Base-by-base conservation (phyloP, 2,329 filamentous ascomycete genomes). In the Xylariomycetidae sp. region DNA sequence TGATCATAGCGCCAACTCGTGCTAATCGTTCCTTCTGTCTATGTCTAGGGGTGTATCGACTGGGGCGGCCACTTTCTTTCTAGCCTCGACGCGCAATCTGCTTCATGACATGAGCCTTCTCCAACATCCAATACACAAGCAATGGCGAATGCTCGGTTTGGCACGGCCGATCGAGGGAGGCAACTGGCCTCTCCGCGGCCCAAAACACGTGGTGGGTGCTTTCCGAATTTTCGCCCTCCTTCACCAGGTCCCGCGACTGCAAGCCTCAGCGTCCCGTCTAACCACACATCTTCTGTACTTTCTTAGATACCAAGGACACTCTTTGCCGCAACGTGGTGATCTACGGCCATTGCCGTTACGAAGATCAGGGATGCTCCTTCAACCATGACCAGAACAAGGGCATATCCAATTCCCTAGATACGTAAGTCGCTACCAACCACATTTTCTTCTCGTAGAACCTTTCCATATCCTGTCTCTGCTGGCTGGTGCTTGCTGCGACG, bases 311-410 rank as follows among this genome's bases (percentile, higher is more conserved):
- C 59, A 94, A 90, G 64, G 88, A 94, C 58, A 94, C 87, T 6
- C 74, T 90, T 37, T 96, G 88, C 65, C 83, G 88, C 55, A 95
- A 96, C 63, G 83, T 96, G 41, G 76, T 88, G 42, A 94, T 96
- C 51, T 95, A 94, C 60, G 88, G 88, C 36, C 85, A 90, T 62
- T 96, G 88, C 61, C 83, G 88, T 45, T 94, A 88, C 63, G 86
- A 94, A 66, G 87, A 94, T 56, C 82, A 86, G 64, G 88, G 86
- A 65, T 95, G 88, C 64, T 80, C 84, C 46, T 95, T 94, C 65
- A 92, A 88, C 55, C 88, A 95, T 63, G 86, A 92, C 48, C 77
- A 80, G 38, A 72, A 77, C 48, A 88, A 81, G 61, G 65, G 68
- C 44, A 66, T 64, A 56, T 48, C 50, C 27, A 56, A 49, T 30